Evolutionary conservation across 2,329 filamentous ascomycete genomes (phyloP).

Genomic region (Myriosclerotinia scirpicola): DNA sequence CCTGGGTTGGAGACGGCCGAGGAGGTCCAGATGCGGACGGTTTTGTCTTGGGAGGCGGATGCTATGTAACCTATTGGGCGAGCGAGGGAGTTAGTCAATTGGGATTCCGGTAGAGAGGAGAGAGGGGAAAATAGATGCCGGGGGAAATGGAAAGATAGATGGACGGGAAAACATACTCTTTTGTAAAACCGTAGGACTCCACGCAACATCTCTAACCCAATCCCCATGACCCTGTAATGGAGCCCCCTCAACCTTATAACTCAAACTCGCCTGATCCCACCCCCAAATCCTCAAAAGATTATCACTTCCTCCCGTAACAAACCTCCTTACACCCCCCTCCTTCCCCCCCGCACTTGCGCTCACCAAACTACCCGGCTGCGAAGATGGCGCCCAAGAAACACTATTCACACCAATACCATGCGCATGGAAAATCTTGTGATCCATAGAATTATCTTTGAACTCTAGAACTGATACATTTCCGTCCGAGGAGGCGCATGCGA

Average conservation of each 20-base stretch:
- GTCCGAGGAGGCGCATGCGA: slow-evolving; percentile 92
- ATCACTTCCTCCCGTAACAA: slow-evolving; percentile 93
- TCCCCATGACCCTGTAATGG: slow-evolving; percentile 80
- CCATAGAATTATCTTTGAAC: slow-evolving; percentile 94
- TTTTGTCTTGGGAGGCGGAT: slow-evolving; percentile 93
- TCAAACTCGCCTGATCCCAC: slow-evolving; percentile 63
- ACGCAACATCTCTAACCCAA: slow-evolving; percentile 97
- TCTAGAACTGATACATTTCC: slow-evolving; percentile 92
- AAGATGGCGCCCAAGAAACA: slow-evolving; percentile 90
- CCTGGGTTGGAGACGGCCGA: slow-evolving; percentile 59
- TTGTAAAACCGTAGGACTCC: slow-evolving; percentile 91
- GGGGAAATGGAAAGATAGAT: not conserved
- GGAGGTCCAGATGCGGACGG: slow-evolving; percentile 93
- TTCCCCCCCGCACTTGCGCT: slow-evolving; percentile 60
- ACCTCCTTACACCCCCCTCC: slow-evolving; percentile 66
- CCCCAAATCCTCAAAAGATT: slow-evolving; percentile 93
- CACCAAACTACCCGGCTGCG: slow-evolving; percentile 79
- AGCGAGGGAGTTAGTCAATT: not conserved
- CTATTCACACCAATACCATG: slow-evolving; percentile 95
- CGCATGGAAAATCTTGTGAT: slow-evolving; percentile 83
- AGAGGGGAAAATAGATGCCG: no score
- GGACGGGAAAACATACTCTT: slow-evolving; percentile 48
- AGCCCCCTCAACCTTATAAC: slow-evolving; percentile 61
- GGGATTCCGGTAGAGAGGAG: not conserved
- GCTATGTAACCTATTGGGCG: slow-evolving; percentile 77